A percentile compares a stretch with the other conserved stretches of the same genome.
These are phyloP conservation scores for Nitzschia inconspicua DNA, from an alignment of 108 stramenopile species.

Conservation along the genomic window DNA sequence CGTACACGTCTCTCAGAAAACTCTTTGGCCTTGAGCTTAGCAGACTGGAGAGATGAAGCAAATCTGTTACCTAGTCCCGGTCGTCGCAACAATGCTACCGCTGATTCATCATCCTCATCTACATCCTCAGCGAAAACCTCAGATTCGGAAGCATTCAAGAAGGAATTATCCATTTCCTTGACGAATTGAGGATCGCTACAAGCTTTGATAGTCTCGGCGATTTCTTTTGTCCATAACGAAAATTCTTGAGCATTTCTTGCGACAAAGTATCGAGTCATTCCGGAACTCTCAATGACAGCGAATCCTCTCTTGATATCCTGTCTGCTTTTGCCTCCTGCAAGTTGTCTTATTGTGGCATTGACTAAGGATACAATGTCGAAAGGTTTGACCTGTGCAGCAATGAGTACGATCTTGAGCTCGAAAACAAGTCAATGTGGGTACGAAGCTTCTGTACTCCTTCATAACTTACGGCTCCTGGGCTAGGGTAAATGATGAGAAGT, in stretches of 20 bases:
- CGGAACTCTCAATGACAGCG: conserved; percentile 37
- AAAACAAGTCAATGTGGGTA: not conserved
- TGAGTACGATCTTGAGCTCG: not conserved
- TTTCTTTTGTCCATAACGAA: conserved; percentile 36
- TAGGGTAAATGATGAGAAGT: conserved; percentile 41
- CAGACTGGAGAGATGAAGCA: conserved; percentile 25
- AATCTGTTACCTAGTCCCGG: conserved; percentile 16
- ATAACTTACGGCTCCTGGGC: conserved; percentile 36
- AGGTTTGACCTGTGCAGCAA: conserved; percentile 30
- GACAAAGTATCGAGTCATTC: conserved; percentile 29
- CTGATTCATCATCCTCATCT: not conserved
- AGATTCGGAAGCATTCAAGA: not conserved
- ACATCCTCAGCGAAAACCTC: not conserved
- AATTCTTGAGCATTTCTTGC: conserved; percentile 32
- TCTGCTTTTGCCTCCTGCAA: conserved; percentile 36
- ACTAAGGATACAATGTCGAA: conserved; percentile 40
- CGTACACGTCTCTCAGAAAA: conserved; percentile 3
- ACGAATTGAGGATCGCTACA: not conserved
- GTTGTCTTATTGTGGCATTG: conserved; percentile 49
- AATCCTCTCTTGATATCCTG: conserved; percentile 48
- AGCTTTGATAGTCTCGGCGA: not conserved
- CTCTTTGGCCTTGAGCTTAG: conserved; percentile 23
- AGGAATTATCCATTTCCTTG: not conserved
- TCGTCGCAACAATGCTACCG: not conserved
- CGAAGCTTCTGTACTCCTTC: not conserved